Evolutionary conservation across 2,329 filamentous ascomycete species (phyloP).

Genomic region (Fulvia fulva): DNA sequence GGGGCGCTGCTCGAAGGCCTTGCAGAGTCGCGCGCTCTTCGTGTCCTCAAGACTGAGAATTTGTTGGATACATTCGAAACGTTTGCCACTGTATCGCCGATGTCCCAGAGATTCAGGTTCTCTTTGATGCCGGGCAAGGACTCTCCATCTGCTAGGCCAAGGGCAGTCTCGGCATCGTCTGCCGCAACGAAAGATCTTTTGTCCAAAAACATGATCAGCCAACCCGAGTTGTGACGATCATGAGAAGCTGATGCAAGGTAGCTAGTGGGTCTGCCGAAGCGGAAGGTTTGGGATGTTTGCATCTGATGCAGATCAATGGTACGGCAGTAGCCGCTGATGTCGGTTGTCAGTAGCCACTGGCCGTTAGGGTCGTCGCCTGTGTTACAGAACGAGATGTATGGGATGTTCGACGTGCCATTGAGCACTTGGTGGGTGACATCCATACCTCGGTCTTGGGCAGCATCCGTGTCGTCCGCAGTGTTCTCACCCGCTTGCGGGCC

Average conservation of each 20-base stretch:
- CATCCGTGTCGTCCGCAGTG: slow-evolving; percentile 20
- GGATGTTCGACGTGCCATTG: slow-evolving; percentile 49
- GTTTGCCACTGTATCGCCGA: slow-evolving; percentile 25
- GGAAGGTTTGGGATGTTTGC: slow-evolving; percentile 22
- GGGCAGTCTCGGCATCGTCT: slow-evolving; percentile 18
- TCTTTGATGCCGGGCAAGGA: slow-evolving; percentile 17
- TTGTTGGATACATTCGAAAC: slow-evolving; percentile 19
- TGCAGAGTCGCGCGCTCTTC: not conserved
- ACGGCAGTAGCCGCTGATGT: slow-evolving; percentile 42
- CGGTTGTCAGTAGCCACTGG: slow-evolving; percentile 55
- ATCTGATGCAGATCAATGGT: slow-evolving; percentile 28
- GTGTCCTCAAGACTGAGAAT: slow-evolving; percentile 5
- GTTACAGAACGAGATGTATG: slow-evolving; percentile 56
- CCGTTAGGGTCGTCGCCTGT: slow-evolving; percentile 53
- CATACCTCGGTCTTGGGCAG: slow-evolving; percentile 13
- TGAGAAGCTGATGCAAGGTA: slow-evolving; percentile 7
- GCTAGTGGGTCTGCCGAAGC: slow-evolving; percentile 17
- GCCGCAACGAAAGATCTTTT: slow-evolving; percentile 31
- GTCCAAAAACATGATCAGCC: slow-evolving; percentile 38
- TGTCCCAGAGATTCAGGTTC: slow-evolving; percentile 27
- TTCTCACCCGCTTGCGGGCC: slow-evolving; percentile 11
- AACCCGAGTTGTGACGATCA: slow-evolving; percentile 34
- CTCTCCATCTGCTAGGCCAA: slow-evolving; percentile 24
- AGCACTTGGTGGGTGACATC: slow-evolving; percentile 28
- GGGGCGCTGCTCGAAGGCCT: not conserved